Conservation (phyloP, 352 stramenopile species). For the Phytophthora tubulina region DNA sequence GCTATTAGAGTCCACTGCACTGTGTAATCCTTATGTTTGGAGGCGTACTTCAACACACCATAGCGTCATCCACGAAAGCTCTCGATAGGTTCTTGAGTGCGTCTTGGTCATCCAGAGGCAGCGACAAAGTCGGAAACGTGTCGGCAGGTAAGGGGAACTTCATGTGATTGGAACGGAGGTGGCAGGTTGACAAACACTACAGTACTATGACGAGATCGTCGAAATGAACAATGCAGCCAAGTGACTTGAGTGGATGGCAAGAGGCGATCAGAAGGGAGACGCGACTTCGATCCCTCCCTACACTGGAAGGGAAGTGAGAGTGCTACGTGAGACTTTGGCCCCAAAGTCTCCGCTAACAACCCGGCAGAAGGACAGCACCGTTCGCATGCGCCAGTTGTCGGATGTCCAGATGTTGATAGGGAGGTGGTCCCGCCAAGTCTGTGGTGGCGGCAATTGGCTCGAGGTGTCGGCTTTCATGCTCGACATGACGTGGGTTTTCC, state of each 20-base stretch:
- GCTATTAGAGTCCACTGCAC: no score
- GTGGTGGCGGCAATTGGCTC: not conserved
- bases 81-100: slow-evolving; percentile 46
- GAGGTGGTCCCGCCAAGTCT: slow-evolving; percentile 16
- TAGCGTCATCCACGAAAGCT: slow-evolving; percentile 53
- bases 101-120: slow-evolving; percentile 52
- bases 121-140: slow-evolving; percentile 54
- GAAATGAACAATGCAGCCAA: slow-evolving; percentile 7
- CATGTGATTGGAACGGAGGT: slow-evolving; percentile 14
- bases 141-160: slow-evolving; percentile 45
- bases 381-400: slow-evolving; percentile 19
- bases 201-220: not conserved
- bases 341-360: slow-evolving; percentile 19
- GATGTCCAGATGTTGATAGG: slow-evolving; percentile 35
- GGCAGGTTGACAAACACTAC: no score
- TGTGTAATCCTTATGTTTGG: no score
- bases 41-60: no score
- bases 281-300: slow-evolving; percentile 6
- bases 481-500: not conserved
- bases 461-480: not conserved
- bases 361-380: slow-evolving; percentile 24
- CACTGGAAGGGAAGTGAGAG: slow-evolving; percentile 2
- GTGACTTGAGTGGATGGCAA: no score
- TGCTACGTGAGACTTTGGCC: slow-evolving; percentile 23
- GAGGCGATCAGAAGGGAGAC: not conserved